Evolutionary conservation across 2,329 filamentous ascomycete species (phyloP), one percentile per base, ranked within the genome.

Genomic region (Fusarium tuaranense): DNA sequence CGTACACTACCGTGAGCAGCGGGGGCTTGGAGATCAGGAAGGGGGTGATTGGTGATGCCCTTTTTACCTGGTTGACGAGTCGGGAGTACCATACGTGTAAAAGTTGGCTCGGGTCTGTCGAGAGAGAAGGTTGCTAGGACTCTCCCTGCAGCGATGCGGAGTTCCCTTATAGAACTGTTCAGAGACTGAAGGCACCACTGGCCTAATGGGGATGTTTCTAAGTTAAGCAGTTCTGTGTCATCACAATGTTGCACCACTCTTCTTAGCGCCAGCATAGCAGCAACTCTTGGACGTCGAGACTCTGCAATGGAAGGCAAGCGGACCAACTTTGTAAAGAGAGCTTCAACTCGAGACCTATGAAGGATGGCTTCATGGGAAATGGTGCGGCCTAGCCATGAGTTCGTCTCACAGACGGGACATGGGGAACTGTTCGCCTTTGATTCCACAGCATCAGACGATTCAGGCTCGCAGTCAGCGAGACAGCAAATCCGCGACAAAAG

Each of bases 171-270:
- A 2, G 95, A 97, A 82, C 95, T 97, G 73, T 92, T 92, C 44
- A 98, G 85, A 1, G 93, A 94, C 75, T 93, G 90, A 6, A 98
- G 84, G 79, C 95, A 95, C 90, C 94, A 96, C 78, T 95, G 92
- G 0, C 94, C 95, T 46, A 94, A 84, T 1, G 84, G 81, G 10
- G 94, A 95, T 1, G 84, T 86, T 68, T 92, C 89, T 3, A 98
- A 84, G 73, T 94, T 90, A 34, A 96, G 84, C 63, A 93, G 86
- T 5, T 87, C 85, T 0, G 85, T 72, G 63, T 90, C 87, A 18
- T 86, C 84, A 5, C 91, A 91, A 81, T 97, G 95, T 58, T 89
- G 87, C 30, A 94, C 87, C 46, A 97, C 84, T 55, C 92, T 90
- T 75, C 92, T 90, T 59, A 98, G 85, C 5, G 91, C 88, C 68